Conservation (phyloP, 2,329 filamentous ascomycete species). For the Trichoderma citrinoviride region DNA sequence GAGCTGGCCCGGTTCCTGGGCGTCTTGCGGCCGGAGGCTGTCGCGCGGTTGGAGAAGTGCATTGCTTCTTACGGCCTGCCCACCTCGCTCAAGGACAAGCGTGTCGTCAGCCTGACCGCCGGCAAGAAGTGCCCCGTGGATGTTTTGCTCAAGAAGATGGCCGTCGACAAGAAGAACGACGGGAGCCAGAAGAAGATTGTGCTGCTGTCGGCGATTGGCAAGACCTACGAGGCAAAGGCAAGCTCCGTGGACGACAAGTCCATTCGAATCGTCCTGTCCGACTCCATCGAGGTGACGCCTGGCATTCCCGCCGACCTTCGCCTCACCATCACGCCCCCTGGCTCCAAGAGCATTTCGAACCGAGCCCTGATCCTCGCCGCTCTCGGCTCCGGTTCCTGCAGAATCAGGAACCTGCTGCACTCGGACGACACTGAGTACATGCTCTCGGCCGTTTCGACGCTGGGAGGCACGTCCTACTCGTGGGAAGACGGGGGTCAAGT, state of each 20-base stretch:
- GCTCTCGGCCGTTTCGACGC: slow-evolving; percentile 82
- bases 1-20: slow-evolving; percentile 89
- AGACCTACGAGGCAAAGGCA: slow-evolving; percentile 81
- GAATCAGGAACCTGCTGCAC: slow-evolving; percentile 87
- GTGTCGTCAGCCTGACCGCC: slow-evolving; percentile 76
- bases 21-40: slow-evolving; percentile 78
- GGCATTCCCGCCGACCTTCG: slow-evolving; percentile 64
- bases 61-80: slow-evolving; percentile 92
- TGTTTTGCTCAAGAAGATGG: slow-evolving; percentile 86
- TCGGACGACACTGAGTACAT: slow-evolving; percentile 98
- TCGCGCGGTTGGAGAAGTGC: slow-evolving; percentile 87
- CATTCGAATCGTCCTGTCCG: slow-evolving; percentile 79
- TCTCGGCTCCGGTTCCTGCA: slow-evolving; percentile 79
- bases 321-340: slow-evolving; percentile 80
- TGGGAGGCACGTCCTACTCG: slow-evolving; percentile 82
- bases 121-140: slow-evolving; percentile 87
- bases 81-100: slow-evolving; percentile 78
- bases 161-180: slow-evolving; percentile 97
- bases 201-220: slow-evolving; percentile 83
- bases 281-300: slow-evolving; percentile 70
- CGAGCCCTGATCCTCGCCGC: slow-evolving; percentile 91
- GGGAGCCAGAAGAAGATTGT: slow-evolving; percentile 95
- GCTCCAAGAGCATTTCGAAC: slow-evolving; percentile 97
- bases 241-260: slow-evolving; percentile 84
- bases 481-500: slow-evolving; percentile 96